Evolutionary conservation across 2,329 filamentous ascomycete genomes (phyloP), one percentile per base, ranked within the genome.

Genomic region (Ophiostoma fasciatum): DNA sequence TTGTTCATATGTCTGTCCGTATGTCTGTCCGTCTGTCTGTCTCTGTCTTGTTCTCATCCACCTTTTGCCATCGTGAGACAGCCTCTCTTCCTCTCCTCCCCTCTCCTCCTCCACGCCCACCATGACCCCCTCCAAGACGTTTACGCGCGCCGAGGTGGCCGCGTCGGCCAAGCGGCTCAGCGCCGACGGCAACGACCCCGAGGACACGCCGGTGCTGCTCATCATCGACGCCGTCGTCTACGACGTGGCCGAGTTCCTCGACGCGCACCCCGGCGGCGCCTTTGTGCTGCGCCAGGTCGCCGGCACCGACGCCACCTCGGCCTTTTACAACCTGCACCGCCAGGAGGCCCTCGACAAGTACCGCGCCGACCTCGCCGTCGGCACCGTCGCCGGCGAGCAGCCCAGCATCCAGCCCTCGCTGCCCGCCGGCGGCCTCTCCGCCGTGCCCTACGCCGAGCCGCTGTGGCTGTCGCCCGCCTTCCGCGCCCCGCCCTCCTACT

Each of bases 321-420:
- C 78, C 38, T 93, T 92, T 59, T 93, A 92, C 71, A 92, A 92
- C 63, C 74, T 94, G 36, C 85, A 94, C 61, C 68, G 84, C 19
- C 83, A 93, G 48, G 84, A 93, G 58, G 82, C 92, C n/a, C 68
- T 93, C 10, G 63, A 75, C 42, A 85, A 85, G 55, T 92, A 92
- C 64, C 60, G 67, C 31, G 66, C 71, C 48, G 65, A 71, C 48
- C 68, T 93, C 14, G 78, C 72, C 56, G 69, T 93, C 48, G 84
- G 84, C 50, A 81, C 73, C 12, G 56, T 93, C 51, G 62, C 74
- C 46, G 79, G 74, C 56, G 82, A 93, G 62, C 76, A 68, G 50
- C 68, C 82, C 15, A 72, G 84, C 51, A 72, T 90, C 47, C 66
- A 85, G 43, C 72, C 74, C 15, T 74, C 71, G 2, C 58, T 74